These are phyloP conservation scores for Neophaeococcomyces aloes DNA, from an alignment of 2,329 filamentous ascomycete genomes.

Conservation along the genomic window DNA sequence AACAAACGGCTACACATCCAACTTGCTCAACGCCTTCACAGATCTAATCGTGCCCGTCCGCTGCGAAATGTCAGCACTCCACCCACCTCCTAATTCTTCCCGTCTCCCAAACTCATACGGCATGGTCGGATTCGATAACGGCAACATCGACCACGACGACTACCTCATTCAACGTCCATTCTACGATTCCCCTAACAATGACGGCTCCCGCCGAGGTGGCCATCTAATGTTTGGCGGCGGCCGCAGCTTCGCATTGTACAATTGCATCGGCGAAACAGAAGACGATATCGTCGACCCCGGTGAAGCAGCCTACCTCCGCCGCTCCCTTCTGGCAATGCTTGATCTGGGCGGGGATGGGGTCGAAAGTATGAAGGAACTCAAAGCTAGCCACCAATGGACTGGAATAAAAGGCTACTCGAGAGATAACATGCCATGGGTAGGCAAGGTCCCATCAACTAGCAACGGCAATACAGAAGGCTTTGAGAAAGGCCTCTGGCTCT, in stretches of 20 bases:
- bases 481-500: slow-evolving; percentile 42
- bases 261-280: slow-evolving; percentile 37
- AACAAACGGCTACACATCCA: slow-evolving; percentile 75
- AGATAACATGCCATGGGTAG: slow-evolving; percentile 45
- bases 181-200: not conserved
- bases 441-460: slow-evolving; percentile 36
- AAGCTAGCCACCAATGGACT: slow-evolving; percentile 28
- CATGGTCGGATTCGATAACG: slow-evolving; percentile 44
- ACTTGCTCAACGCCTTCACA: slow-evolving; percentile 57
- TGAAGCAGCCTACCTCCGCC: slow-evolving; percentile 33
- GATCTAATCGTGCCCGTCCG: slow-evolving; percentile 66
- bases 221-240: slow-evolving; percentile 54
- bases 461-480: slow-evolving; percentile 20
- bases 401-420: slow-evolving; percentile 44
- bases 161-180: slow-evolving; percentile 52
- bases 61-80: slow-evolving; percentile 41
- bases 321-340: slow-evolving; percentile 29
- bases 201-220: not conserved
- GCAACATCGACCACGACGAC: slow-evolving; percentile 49
- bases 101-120: slow-evolving; percentile 22
- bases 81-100: slow-evolving; percentile 28
- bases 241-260: slow-evolving; percentile 28
- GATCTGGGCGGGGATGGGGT: slow-evolving; percentile 28
- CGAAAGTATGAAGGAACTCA: slow-evolving; percentile 20
- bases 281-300: slow-evolving; percentile 41